Evolutionary conservation across 176 grass and related monocot species (phyloP), one percentile per base, ranked within the genome.

Genomic region (Raddia guianensis): DNA sequence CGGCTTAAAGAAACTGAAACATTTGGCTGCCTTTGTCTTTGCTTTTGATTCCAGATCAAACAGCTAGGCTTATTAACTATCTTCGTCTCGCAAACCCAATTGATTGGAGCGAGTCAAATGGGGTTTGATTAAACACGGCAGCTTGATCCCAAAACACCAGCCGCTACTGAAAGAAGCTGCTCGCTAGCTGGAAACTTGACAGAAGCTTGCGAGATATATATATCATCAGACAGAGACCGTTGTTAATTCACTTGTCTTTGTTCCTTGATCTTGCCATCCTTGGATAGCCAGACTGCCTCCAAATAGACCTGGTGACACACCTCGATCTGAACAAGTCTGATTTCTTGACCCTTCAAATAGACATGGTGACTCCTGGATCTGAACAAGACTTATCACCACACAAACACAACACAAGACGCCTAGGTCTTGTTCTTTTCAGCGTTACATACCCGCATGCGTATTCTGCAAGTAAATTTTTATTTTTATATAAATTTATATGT

Each of bases 161-260:
- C 55, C 60, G 80, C 66, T 33, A 46, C 33, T 66, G 80, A 66
- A 14, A 63, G 50, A 34, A 20, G 56, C 68, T 59, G 11, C 40
- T 55, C 49, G 35, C n/a, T 47, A 56, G 49, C 58, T 3, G 37
- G 51, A 58, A 35, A 11, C 53, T 5, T 60, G 44, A 42, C 60
- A 65, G 44, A n/a, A 18, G 51, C 20, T 74, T 12, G 60, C 14
- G 49, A 74, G 49, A 37, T 37, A 14, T 9, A 35, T 63, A 58
- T 48, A 56, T 51, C 5, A 6, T 60, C n/a, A 15, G 47, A 70
- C 46, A 42, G 16, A 7, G 74, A 44, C 64, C 45, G 56, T 63
- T 40, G 35, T 55, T 27, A 27, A 27, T 27, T 61, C 47, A 56
- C 3, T 54, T 18, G 53, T 15, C 48, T 61, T 16, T 40, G 12